These are phyloP conservation scores for Phalaenopsis aphrodite DNA, from an alignment of 106 monocot genomes.

Conservation along the genomic window DNA sequence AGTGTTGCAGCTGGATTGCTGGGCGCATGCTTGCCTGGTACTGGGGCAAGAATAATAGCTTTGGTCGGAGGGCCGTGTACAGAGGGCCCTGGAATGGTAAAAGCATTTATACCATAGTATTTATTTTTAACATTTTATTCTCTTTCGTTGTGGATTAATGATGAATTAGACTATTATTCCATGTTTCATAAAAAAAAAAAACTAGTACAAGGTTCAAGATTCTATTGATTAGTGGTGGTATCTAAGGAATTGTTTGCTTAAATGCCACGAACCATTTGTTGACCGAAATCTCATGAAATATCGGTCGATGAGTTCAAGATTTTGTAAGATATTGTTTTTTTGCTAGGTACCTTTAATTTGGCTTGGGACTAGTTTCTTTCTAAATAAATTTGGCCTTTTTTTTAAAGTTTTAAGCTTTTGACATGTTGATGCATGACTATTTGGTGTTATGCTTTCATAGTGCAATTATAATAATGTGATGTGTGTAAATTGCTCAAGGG, in stretches of 20 bases:
- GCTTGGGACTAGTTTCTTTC: neutral
- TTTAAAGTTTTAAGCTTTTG: neutral
- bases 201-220: neutral
- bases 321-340: neutral
- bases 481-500: too few species aligned
- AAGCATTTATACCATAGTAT: constrained; percentile 1
- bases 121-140: neutral
- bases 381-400: neutral
- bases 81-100: constrained; percentile 94
- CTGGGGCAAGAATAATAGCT: constrained; percentile 90
- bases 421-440: neutral
- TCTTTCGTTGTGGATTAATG: neutral
- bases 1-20: constrained; percentile 89
- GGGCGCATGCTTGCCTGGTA: constrained; percentile 88
- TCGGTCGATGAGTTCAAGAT: neutral
- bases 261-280: neutral
- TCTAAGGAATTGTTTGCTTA: neutral
- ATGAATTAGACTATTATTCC: neutral
- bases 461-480: too few species aligned
- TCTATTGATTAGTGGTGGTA: neutral
- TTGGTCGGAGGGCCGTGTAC: constrained; percentile 96
- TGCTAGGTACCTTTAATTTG: neutral
- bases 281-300: neutral
- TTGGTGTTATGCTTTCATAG: too few species aligned
- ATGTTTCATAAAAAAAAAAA: neutral